phyloP scores from a whole-genome alignment of 2,329 filamentous ascomycete genomes.

The Colletotrichum liriopes region DNA sequence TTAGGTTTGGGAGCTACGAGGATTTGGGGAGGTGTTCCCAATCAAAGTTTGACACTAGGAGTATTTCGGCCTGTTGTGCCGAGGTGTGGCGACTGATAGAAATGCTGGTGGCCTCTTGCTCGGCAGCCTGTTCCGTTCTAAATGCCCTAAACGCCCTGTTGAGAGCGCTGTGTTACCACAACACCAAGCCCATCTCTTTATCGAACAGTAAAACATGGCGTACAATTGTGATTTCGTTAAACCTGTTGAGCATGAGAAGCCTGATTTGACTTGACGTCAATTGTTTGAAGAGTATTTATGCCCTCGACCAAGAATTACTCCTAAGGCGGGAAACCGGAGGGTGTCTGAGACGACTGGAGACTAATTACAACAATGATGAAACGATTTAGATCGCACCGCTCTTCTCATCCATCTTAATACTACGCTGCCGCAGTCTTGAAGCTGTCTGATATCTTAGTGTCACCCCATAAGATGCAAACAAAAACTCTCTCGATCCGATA shows the following conservation, averaged over 20 bases:
- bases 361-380: not conserved
- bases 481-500: not conserved
- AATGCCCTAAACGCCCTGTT: not conserved
- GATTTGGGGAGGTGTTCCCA: not conserved
- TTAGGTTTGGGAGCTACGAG: not conserved
- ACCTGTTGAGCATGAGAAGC: not conserved
- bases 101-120: not conserved
- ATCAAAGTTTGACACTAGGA: not conserved
- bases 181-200: not conserved
- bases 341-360: not conserved
- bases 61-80: not conserved
- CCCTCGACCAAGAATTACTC: not conserved
- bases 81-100: not conserved
- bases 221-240: not conserved
- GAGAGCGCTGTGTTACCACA: not conserved
- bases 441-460: no score
- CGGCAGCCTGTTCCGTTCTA: not conserved
- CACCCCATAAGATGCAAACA: not conserved
- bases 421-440: not conserved
- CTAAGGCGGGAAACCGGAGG: not conserved
- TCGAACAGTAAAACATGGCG: not conserved
- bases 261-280: no score
- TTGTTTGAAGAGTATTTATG: not conserved
- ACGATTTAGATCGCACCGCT: not conserved
- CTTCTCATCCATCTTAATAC: not conserved